Percentiles rank a stretch among this genome's conserved stretches.
Conservation (phyloP, 2,329 filamentous ascomycete species). For the Iodosphaeria phyllophila region DNA sequence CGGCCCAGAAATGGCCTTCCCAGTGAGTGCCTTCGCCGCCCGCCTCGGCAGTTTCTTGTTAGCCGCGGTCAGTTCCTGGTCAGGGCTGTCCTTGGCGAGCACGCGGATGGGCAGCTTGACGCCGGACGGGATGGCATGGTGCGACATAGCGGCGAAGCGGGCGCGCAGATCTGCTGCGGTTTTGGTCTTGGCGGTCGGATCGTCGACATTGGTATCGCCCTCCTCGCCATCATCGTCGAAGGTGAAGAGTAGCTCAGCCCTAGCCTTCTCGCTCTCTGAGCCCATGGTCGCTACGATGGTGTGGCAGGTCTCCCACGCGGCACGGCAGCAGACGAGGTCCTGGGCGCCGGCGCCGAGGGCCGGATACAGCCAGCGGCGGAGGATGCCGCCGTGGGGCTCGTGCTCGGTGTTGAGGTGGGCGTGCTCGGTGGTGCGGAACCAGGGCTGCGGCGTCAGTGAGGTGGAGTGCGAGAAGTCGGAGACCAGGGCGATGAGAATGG, state of each 20-base stretch:
- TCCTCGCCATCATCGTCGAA: conserved; percentile 4
- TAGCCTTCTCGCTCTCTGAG: conserved; percentile 36
- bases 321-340: conserved; percentile 43
- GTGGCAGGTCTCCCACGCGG: conserved; percentile 47
- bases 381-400: conserved; percentile 36
- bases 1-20: conserved; percentile 16
- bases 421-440: conserved; percentile 37
- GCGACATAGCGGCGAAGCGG: conserved; percentile 17
- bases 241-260: conserved; percentile 40
- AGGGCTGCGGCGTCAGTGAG: conserved; percentile 15
- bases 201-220: too few species aligned
- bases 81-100: conserved; percentile 28
- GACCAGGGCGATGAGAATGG: conserved; percentile 51
- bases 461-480: conserved; percentile 57
- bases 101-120: conserved; percentile 37
- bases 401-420: conserved; percentile 47
- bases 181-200: conserved; percentile 3
- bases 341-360: conserved; percentile 30
- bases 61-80: conserved; percentile 12
- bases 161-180: conserved; percentile 8
- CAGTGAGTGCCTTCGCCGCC: conserved; percentile 18
- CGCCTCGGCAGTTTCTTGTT: conserved; percentile 7
- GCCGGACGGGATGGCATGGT: conserved; percentile 16
- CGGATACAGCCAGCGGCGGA: conserved; percentile 41
- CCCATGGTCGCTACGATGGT: conserved; percentile 47